Evolutionary conservation across 2,329 filamentous ascomycete genomes (phyloP).

Genomic region (Dactylonectria macrodidyma): DNA sequence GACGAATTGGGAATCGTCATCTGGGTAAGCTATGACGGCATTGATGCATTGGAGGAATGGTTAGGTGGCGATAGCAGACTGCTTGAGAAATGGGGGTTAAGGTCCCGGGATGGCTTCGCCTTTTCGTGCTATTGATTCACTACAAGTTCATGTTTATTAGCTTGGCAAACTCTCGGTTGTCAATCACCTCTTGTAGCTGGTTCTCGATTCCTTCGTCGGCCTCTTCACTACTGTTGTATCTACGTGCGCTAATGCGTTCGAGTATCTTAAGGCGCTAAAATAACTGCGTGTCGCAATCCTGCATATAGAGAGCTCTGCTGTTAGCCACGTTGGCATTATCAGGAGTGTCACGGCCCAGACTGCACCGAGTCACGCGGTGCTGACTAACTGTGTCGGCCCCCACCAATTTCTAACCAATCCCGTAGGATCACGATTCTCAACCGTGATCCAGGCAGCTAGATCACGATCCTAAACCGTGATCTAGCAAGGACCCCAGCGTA

Average conservation of each 20-base stretch:
- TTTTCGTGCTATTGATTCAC: not conserved
- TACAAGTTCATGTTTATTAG: not conserved
- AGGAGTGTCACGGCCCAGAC: too few relatives aligned
- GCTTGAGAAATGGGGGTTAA: slow-evolving; percentile 22
- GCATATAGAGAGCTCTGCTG: not conserved
- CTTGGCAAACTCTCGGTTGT: not conserved
- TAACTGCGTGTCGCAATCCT: not conserved
- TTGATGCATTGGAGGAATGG: slow-evolving; percentile 28
- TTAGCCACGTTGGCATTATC: not conserved
- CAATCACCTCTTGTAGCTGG: not conserved
- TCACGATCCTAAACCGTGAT: too few relatives aligned
- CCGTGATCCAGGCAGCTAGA: too few relatives aligned
- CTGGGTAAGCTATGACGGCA: slow-evolving; percentile 4
- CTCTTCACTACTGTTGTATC: not conserved
- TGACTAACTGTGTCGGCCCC: too few relatives aligned
- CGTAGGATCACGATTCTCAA: too few relatives aligned
- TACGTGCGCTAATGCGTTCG: not conserved
- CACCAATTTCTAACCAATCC: too few relatives aligned
- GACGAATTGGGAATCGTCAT: slow-evolving; percentile 18
- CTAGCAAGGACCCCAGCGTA: too few relatives aligned
- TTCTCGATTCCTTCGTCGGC: not conserved
- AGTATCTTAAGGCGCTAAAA: not conserved
- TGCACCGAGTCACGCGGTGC: too few relatives aligned
- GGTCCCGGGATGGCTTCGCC: not conserved
- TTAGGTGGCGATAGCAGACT: slow-evolving; percentile 7